Base-by-base conservation (phyloP, 768 basidiomycete species). In the Auricularia heimuer region DNA sequence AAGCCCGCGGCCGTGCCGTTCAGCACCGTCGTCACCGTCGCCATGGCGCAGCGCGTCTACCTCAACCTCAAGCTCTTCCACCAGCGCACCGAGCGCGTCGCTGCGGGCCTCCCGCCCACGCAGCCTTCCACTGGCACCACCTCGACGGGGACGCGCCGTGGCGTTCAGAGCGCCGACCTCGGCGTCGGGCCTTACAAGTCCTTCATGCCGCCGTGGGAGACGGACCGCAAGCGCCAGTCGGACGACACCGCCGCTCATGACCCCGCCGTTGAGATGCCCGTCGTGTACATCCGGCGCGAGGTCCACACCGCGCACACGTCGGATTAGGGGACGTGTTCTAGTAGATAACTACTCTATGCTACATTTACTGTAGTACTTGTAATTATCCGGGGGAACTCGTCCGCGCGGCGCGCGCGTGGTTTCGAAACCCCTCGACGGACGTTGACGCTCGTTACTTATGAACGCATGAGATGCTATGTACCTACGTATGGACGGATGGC, bases 11-110 rank as follows among this genome's bases (percentile, higher is more conserved):
- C 71, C 24, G 68, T 70, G 12, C 71, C 72, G 3, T 74, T 75
- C 64, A 72, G 72, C 29, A 69, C 73, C 18, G 63, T 76, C 58
- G 65, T 45, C 75, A 73, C 3, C 80, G 69, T 21, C 75, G 73
- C 2, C 77, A 79, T 75, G 75, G 75, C 73, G 1, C 71, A 73
- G 6, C 73, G 75, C 16, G 70, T 77, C 10, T 75, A 66, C 54
- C 65, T 68, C 60, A 64, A 68, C 44, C 44, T 45, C 18, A 45
- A 45, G 44, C 44, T 45, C 44, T 45, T 45, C 44, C 44, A 45
- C 44, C 18, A 10, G 44, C 44, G 44, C 44, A 45, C 44, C 44
- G 44, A 45, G 44, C 44, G 44, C 44, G 18, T 45, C 10, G 44
- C 44, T 18, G 44, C 44, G 11, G 44, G 44, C 18, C 44, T 45